Percentiles rank a stretch among this genome's conserved stretches.
These are phyloP conservation scores for Kentomonas sorsogonicus DNA, from an alignment of 208 protist species.

Conservation along the genomic window DNA sequence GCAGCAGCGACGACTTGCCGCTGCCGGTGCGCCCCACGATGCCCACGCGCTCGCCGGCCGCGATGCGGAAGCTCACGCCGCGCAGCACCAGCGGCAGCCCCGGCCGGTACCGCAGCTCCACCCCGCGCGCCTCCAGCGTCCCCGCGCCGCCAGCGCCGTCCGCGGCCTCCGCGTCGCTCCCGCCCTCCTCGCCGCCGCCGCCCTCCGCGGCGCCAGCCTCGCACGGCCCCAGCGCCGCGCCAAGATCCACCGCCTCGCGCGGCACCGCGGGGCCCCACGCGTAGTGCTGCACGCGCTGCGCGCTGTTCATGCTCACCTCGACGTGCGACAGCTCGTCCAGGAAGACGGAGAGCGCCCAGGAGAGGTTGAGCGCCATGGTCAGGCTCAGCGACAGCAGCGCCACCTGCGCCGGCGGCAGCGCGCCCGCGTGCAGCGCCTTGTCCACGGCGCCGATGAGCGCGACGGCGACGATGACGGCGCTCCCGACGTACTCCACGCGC, in stretches of 20 bases:
- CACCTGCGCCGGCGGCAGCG: conserved; percentile 20
- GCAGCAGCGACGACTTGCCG: conserved; percentile 80
- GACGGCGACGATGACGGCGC: conserved; percentile 27
- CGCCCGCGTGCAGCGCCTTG: conserved; percentile 15
- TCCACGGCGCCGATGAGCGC: conserved; percentile 35
- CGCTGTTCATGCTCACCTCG: conserved; percentile 73
- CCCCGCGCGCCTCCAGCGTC: conserved; percentile 51
- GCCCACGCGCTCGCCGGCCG: conserved; percentile 64
- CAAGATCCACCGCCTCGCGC: conserved; percentile 43
- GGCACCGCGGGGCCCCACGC: conserved; percentile 33
- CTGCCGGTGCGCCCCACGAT: conserved; percentile 80
- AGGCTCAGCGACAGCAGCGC: conserved; percentile 68
- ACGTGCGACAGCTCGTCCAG: conserved; percentile 24
- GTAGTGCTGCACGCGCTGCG: conserved; percentile 68
- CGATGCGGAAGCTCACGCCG: conserved; percentile 47
- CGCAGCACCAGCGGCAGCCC: conserved; percentile 70
- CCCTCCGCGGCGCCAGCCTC: not conserved
- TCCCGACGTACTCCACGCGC: conserved; percentile 81
- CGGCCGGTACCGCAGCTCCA: conserved; percentile 71
- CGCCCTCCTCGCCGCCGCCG: not conserved
- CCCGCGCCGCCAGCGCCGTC: conserved; percentile 2
- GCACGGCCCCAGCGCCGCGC: not conserved
- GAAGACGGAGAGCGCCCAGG: conserved; percentile 29
- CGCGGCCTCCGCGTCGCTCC: not conserved
- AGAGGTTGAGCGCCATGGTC: conserved; percentile 53